A percentile compares a stretch with the other conserved stretches of the same genome.
phyloP scores from a whole-genome alignment of 495 filamentous ascomycete genomes.

The Astrothelium subdiscretum region DNA sequence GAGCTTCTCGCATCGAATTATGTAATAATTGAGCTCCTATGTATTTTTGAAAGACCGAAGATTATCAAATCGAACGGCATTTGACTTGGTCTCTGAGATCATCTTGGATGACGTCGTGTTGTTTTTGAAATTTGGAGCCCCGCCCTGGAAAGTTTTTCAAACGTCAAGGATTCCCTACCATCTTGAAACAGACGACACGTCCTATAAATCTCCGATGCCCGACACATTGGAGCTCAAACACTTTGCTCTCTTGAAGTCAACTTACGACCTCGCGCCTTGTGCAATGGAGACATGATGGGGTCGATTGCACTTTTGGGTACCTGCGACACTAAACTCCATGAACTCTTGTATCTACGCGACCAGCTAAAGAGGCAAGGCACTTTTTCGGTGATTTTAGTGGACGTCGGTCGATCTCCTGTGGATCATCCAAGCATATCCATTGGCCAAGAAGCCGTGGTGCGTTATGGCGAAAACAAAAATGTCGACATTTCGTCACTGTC shows the following conservation, averaged over 20 bases:
- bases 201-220: neutral
- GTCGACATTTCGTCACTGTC: slow-evolving; percentile 22
- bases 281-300: slow-evolving; percentile 6
- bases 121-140: neutral
- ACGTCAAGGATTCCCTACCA: neutral
- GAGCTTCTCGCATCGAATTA: no score
- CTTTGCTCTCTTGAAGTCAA: neutral
- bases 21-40: neutral
- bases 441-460: slow-evolving; percentile 30
- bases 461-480: slow-evolving; percentile 1
- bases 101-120: neutral
- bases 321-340: slow-evolving; percentile 54
- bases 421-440: slow-evolving; percentile 38
- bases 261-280: no score
- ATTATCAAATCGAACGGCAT: no score
- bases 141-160: neutral
- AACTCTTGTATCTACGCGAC: slow-evolving; percentile 45
- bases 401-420: slow-evolving; percentile 38
- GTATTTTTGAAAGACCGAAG: no score
- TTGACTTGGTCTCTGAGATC: no score
- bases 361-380: slow-evolving; percentile 36
- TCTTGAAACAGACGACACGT: neutral
- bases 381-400: slow-evolving; percentile 31
- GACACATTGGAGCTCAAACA: neutral
- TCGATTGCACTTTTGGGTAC: slow-evolving; percentile 50